These are phyloP conservation scores for Hericium rajendrae DNA, from an alignment of 768 basidiomycete genomes.

Conservation along the genomic window DNA sequence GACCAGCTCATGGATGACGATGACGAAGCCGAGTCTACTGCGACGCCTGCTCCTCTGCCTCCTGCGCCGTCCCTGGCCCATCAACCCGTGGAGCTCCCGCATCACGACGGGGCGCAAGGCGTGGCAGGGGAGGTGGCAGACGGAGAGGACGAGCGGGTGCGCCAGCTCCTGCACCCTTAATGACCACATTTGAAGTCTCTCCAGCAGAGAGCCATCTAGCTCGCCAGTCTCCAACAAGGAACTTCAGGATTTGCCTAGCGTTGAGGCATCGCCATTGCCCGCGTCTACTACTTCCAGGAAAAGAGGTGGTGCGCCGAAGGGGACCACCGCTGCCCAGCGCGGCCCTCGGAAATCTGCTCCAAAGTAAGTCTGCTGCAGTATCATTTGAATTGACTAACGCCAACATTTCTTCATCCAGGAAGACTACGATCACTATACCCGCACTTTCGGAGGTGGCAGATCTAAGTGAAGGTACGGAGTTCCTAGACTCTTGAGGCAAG, in stretches of 20 bases:
- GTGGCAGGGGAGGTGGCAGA: constrained; percentile 9
- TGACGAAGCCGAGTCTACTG: constrained; percentile 31
- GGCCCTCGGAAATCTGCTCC: constrained; percentile 20
- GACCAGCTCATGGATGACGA: constrained; percentile 80
- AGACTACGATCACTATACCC: not conserved
- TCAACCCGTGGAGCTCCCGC: constrained; percentile 17
- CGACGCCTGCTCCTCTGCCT: constrained; percentile 20
- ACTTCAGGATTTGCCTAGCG: constrained; percentile 5
- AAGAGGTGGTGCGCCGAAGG: constrained; percentile 16
- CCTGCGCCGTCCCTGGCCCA: constrained; percentile 22
- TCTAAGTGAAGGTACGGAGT: constrained; percentile 2
- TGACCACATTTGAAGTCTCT: constrained; percentile 1
- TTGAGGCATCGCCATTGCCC: constrained; percentile 3
- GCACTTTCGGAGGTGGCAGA: constrained; percentile 16
- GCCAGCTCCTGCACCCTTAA: not conserved
- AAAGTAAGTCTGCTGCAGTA: constrained; percentile 17
- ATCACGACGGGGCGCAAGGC: constrained; percentile 7
- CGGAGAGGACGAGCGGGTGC: constrained; percentile 1
- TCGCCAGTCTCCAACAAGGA: constrained; percentile 1
- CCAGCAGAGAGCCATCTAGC: not conserved
- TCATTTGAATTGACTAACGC: not conserved
- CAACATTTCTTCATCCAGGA: not conserved
- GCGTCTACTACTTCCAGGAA: constrained; percentile 14
- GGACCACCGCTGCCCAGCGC: constrained; percentile 17
- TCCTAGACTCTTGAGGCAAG: not conserved